Base-by-base conservation (phyloP, 805 yeast species). In the Danielia oregonensis region DNA sequence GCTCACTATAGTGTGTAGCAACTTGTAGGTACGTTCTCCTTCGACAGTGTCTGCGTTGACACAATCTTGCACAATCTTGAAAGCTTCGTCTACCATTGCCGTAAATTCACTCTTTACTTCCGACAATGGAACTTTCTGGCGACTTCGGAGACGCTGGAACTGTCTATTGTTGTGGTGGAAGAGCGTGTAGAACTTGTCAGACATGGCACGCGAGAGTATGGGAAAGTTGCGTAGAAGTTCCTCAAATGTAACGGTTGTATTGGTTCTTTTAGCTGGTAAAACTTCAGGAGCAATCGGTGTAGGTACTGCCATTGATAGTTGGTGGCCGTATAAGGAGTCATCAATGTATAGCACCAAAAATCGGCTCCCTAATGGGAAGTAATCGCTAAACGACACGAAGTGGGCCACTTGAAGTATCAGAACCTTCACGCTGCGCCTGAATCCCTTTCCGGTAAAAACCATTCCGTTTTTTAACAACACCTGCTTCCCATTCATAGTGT, bases 331-430 rank as follows among this genome's bases (percentile, higher is more conserved):
- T 16, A 44, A 21, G 11, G 45, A 25, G 30, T 64, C 69, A 29
- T 79, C 81, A 5, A 86, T 71, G 41, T 70, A 66, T 29, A 82
- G 63, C 2, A 84, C 41, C 54, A 81, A 70, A 50, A 81, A 78
- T 37, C 63, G 58, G 29, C 74, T 61, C 0, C 80, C 81, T 31
- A 69, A 68, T 6, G 79, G 76, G 29, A 82, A 67, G 54, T 79
- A 81, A 29, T 73, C 75, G 36, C 78, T 72, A 49, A 79, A 81
- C 12, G 76, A 72, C 9, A 61, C 56, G 44, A 81, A 68, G 24
- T 79, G 65, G 23, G 65, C 71, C 23, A 73, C 66, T 4, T 62
- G 53, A 2, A 63, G 19, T 6, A 85, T 72, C 34, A 56, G 62
- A 13, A 74, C 55, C 27, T 64, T 59, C 27, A 71, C 55, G 27